Evolutionary conservation across 495 filamentous ascomycete genomes (phyloP), one percentile per base, ranked within the genome.

Genomic region (Neurospora sp.): DNA sequence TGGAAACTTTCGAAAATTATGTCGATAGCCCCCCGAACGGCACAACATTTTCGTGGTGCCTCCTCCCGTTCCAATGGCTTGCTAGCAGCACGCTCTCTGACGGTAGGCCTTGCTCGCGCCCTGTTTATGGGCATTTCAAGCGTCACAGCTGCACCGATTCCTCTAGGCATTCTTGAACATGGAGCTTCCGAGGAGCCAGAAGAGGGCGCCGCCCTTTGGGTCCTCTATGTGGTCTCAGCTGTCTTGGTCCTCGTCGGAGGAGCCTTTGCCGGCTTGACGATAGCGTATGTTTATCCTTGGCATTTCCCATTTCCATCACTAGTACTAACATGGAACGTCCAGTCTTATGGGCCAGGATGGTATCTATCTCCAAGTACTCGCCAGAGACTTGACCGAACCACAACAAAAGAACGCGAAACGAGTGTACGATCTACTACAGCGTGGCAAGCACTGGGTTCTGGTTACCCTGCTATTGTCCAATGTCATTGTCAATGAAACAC

Each of bases 381-480:
- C 93, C n/a, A 91, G 93, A 53, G 87, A 89, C 68, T 69, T 74
- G 14, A 81, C 76, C 75, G 94, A 97, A 82, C 73, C 84, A 81
- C 94, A 99, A 78, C 88, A 89, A 75, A 92, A 90, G 77, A 91
- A 98, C 79, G 96, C 96, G 3, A 87, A 85, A 37, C 90, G 88
- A 73, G 96, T 99, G 1, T 87, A 94, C 73, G 87, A 88, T 37
- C 85, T 99, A 18, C 81, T 99, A 65, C 90, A 95, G 72, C 89
- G 88, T 68, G 96, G 96, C 53, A 99, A 99, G 77, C 96, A 99
- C 81, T 99, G 96, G 96, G 96, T 99, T n/a, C 85, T 99, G 71
- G 96, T 99, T 40, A 99, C 96, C 14, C 84, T 99, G 39, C 88
- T 99, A 5, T 83, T 99, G 69, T 92, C 93, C 76, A 99, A 99